Conservation (phyloP, 2,329 filamentous ascomycete genomes). For the Sporothrix inflata region DNA sequence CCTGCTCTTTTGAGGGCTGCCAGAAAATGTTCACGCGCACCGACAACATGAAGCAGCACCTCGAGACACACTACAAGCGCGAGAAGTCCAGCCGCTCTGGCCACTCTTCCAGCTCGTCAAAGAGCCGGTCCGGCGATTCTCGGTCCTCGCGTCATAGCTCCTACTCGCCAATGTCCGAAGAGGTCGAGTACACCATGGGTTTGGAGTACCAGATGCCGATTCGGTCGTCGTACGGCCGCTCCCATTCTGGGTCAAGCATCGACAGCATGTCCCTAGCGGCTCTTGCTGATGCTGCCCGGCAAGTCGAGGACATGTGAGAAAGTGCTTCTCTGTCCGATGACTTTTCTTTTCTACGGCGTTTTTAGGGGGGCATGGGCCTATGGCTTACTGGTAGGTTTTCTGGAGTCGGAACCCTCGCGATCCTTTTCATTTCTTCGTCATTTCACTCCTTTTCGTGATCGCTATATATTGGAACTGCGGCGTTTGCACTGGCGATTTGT, state of each 20-base stretch:
- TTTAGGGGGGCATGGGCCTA: not conserved
- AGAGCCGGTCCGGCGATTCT: slow-evolving; percentile 31
- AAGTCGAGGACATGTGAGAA: slow-evolving; percentile 26
- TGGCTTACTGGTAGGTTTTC: slow-evolving; percentile 9
- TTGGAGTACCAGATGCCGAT: slow-evolving; percentile 12
- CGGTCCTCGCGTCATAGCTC: slow-evolving; percentile 18
- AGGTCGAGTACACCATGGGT: slow-evolving; percentile 2
- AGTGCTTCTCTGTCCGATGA: slow-evolving; percentile 8
- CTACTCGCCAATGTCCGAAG: not conserved
- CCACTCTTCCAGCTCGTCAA: slow-evolving; percentile 37
- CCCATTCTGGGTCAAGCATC: slow-evolving; percentile 15
- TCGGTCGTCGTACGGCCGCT: slow-evolving; percentile 7
- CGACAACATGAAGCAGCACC: slow-evolving; percentile 87
- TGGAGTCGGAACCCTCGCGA: not conserved
- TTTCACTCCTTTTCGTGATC: not conserved
- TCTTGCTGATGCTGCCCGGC: slow-evolving; percentile 21
- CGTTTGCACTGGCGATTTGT: slow-evolving; percentile 8
- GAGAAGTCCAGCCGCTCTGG: slow-evolving; percentile 44
- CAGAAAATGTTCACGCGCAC: slow-evolving; percentile 79
- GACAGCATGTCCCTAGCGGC: slow-evolving; percentile 19
- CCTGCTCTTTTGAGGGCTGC: slow-evolving; percentile 69
- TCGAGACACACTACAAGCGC: slow-evolving; percentile 73
- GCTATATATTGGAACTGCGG: slow-evolving; percentile 13
- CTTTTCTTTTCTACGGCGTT: slow-evolving; percentile 3
- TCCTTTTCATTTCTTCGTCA: not conserved